phyloP scores from a whole-genome alignment of 2,329 filamentous ascomycete genomes.

The Colletotrichum liriopes region DNA sequence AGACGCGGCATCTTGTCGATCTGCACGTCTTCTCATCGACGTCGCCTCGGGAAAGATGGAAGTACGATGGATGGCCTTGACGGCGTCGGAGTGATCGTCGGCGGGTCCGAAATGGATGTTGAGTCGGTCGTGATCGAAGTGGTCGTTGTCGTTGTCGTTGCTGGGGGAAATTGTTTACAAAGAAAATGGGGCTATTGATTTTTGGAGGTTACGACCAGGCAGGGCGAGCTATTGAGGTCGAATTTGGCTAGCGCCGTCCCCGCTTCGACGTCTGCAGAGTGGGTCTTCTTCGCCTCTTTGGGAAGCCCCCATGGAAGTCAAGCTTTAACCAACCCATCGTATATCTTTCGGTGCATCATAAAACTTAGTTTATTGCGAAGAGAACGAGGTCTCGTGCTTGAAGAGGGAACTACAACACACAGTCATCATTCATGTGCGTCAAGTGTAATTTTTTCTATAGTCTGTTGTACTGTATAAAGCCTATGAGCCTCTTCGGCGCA shows the following conservation, averaged over 20 bases:
- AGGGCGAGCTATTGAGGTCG: background rate
- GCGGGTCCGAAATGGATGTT: background rate
- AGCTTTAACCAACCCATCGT: background rate
- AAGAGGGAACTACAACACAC: too few relatives aligned
- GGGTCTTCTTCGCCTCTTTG: background rate
- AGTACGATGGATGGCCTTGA: background rate
- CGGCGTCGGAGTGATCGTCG: background rate
- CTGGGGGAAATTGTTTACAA: constrained; percentile 38
- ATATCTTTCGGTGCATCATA: background rate
- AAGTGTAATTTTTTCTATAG: background rate
- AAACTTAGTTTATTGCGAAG: background rate
- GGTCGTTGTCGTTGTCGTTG: constrained; percentile 18
- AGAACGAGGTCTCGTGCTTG: background rate
- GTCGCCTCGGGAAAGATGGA: background rate
- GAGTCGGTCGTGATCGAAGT: background rate
- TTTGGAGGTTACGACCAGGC: constrained; percentile 37
- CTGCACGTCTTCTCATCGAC: background rate
- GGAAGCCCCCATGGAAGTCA: background rate
- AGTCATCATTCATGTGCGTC: background rate
- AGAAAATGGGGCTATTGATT: constrained; percentile 42
- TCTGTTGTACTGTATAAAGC: background rate
- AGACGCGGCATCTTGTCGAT: constrained; percentile 77
- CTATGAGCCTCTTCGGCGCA: background rate
- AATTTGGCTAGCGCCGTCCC: background rate
- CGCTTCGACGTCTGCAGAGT: background rate